Evolutionary conservation across 257 asterid genomes (phyloP).

Genomic region (Plantago ovata): DNA sequence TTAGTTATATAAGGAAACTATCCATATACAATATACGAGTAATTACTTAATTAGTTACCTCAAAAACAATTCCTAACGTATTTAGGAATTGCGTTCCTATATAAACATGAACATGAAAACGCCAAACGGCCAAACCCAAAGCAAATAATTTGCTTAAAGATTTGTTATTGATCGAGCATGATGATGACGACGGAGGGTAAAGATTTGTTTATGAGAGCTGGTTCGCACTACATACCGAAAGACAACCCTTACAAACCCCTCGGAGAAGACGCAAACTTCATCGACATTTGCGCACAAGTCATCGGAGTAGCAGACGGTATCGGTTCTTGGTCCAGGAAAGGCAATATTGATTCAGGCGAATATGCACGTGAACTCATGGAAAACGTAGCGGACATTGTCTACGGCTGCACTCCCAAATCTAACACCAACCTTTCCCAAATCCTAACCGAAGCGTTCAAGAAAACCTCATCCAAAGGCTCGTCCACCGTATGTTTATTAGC

Average conservation of each 20-base stretch:
- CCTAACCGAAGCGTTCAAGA: slow-evolving; percentile 12
- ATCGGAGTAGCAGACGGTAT: slow-evolving; percentile 37
- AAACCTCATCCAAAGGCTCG: slow-evolving; percentile 2
- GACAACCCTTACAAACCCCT: neutral
- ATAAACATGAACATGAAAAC: no score
- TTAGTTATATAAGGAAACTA: no score
- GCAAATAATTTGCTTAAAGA: no score
- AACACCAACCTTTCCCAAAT: neutral
- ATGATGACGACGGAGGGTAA: neutral
- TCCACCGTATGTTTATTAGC: slow-evolving; percentile 33
- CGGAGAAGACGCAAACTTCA: slow-evolving; percentile 31
- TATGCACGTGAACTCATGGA: slow-evolving; percentile 28
- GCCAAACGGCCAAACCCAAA: no score
- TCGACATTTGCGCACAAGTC: slow-evolving; percentile 9
- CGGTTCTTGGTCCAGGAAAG: slow-evolving; percentile 18
- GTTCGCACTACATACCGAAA: slow-evolving; percentile 24
- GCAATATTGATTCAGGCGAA: slow-evolving; percentile 28
- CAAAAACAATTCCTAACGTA: no score
- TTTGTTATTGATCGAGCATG: neutral
- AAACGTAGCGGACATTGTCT: neutral
- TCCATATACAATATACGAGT: no score
- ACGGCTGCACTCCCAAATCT: neutral
- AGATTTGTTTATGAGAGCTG: slow-evolving; percentile 15
- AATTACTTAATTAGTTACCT: no score
- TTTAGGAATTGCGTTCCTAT: no score